These are phyloP conservation scores for Stagonosporopsis rhizophila DNA, from an alignment of 2,329 filamentous ascomycete species.

Conservation along the genomic window DNA sequence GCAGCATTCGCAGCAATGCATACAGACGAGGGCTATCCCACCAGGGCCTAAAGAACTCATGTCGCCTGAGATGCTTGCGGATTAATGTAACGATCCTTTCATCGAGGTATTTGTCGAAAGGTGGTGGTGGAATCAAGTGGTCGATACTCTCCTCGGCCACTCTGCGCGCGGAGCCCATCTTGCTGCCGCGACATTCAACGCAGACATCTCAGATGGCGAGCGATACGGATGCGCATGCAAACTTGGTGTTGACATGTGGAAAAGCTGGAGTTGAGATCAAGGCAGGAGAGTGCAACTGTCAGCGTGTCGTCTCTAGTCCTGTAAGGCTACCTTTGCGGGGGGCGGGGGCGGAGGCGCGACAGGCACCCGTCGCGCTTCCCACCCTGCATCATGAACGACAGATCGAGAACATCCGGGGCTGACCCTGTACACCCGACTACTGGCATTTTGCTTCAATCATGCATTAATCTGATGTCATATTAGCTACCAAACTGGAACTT, in stretches of 20 bases:
- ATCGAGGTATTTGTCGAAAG: background rate
- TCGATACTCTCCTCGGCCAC: background rate
- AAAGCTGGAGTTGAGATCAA: background rate
- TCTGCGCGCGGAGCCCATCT: slow-evolving; percentile 2
- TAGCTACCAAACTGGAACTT: background rate
- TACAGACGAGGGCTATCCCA: slow-evolving; percentile 1
- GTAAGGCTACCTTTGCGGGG: background rate
- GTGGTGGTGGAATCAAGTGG: background rate
- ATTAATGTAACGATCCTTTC: background rate
- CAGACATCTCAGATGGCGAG: background rate
- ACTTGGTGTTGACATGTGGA: background rate
- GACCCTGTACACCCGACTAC: background rate
- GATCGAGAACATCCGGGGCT: background rate
- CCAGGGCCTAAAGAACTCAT: slow-evolving; percentile 1
- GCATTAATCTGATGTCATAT: background rate
- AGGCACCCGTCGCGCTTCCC: background rate
- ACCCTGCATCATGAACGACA: background rate
- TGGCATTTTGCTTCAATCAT: background rate
- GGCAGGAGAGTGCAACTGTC: background rate
- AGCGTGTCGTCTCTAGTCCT: background rate
- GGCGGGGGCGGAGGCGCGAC: too few relatives aligned
- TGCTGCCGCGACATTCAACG: background rate
- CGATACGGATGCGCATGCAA: background rate
- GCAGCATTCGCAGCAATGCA: slow-evolving; percentile 5
- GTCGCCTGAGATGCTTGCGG: background rate